Evolutionary conservation across 257 asterid genomes (phyloP), one percentile per base, ranked within the genome.

Genomic region (Orobanche coerulescens): DNA sequence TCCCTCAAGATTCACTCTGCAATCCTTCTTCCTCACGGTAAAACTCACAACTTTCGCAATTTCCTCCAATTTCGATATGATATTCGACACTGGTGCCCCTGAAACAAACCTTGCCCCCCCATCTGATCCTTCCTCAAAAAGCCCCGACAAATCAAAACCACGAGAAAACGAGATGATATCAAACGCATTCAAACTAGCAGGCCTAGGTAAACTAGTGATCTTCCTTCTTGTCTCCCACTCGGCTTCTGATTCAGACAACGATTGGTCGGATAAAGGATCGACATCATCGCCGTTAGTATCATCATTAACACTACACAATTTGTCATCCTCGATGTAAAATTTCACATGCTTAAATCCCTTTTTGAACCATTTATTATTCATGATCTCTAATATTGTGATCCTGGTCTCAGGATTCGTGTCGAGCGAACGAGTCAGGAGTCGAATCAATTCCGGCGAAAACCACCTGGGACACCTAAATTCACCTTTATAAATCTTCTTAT

Each of bases 381-480:
- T 80, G 16, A 87, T 73, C 58, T 84, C 95, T 19, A 79, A 77
- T 51, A 87, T 67, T 0, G 94, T 76, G 68, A 80, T 80, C 78
- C 95, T 77, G 0, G 84, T 84, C 36, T 77, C 76, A 0, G 94
- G 90, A 68, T 82, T 84, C 0, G 78, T 66, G 61, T 84, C 87
- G 3, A 87, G 83, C 24, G 81, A 64, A 5, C 84, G 81, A 39
- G 79, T 69, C 25, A 80, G 20, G 15, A 87, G 66, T 28, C 79
- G 77, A 19, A 70, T 54, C 71, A 88, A 67, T 53, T 88, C 96
- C 0, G 88, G 82, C 0, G 98, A 81, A 64, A 88, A 92, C 98
- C 98, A 92, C 60, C 88, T 76, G 0, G 98, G 98, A 26, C 96
- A 92, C 77, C 98, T 67, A 54, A 88, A 92, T 36, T 92, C 90